phyloP scores from a whole-genome alignment of 2,329 filamentous ascomycete genomes.

The Periconia macrospinosa region DNA sequence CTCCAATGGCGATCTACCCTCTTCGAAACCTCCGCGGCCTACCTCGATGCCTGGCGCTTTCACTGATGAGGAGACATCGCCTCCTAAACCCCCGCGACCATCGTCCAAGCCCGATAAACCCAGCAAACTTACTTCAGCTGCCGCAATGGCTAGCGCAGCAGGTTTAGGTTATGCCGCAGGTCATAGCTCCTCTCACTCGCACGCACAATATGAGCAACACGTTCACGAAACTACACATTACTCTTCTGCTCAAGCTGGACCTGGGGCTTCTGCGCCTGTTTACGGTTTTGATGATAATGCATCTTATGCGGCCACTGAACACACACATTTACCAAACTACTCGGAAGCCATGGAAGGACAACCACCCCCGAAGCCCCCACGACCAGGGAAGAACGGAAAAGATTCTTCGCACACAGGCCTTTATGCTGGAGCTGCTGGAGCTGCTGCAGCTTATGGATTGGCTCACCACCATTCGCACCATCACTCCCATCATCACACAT shows the following conservation, averaged over 20 bases:
- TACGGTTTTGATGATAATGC: constrained; percentile 34
- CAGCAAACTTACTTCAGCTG: constrained; percentile 38
- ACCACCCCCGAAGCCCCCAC: constrained; percentile 37
- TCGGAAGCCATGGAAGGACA: constrained; percentile 24
- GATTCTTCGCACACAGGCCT: constrained; percentile 48
- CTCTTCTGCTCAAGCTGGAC: constrained; percentile 26
- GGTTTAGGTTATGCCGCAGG: constrained; percentile 47
- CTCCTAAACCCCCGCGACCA: constrained; percentile 38
- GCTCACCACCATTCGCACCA: constrained; percentile 43
- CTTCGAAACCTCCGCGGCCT: constrained; percentile 42
- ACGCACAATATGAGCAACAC: constrained; percentile 14
- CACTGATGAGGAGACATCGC: constrained; percentile 30
- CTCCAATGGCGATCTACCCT: constrained; percentile 21
- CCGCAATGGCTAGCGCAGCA: constrained; percentile 43
- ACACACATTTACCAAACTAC: constrained; percentile 38
- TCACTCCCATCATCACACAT: constrained; percentile 18
- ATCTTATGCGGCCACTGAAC: constrained; percentile 32
- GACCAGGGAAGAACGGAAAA: constrained; percentile 46
- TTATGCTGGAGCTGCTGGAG: constrained; percentile 49
- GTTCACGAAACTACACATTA: constrained; percentile 28
- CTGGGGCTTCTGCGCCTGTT: constrained; percentile 20
- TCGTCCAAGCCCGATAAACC: constrained; percentile 31
- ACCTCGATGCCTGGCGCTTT: constrained; percentile 41
- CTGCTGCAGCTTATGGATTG: constrained; percentile 51
- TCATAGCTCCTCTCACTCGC: constrained; percentile 32